Conservation (phyloP, 78 protist genomes). For the Ministeria vibrans region DNA sequence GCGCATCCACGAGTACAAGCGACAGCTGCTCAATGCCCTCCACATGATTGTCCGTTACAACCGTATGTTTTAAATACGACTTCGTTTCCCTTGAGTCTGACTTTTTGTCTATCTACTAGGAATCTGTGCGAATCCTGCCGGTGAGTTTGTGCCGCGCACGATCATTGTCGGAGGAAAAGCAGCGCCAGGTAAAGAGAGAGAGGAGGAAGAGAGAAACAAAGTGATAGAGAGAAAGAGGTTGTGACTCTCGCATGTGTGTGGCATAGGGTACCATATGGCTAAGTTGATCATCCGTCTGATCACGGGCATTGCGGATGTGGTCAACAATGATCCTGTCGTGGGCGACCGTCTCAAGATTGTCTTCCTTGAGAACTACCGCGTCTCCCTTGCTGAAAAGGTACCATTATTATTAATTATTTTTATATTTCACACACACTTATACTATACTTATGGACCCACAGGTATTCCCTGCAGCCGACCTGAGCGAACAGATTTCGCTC, state of each 20-base stretch:
- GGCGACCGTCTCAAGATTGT: constrained; percentile 71
- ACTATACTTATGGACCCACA: no score
- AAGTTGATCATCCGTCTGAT: constrained; percentile 86
- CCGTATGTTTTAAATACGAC: background rate
- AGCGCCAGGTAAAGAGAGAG: constrained; percentile 91
- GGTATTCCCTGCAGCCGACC: constrained; percentile 88
- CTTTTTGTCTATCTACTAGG: background rate
- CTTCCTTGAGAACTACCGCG: constrained; percentile 86
- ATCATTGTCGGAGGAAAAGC: constrained; percentile 90
- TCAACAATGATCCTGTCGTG: constrained; percentile 77
- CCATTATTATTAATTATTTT: no score
- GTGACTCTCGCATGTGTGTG: no score
- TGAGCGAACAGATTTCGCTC: constrained; percentile 87
- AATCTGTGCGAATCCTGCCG: constrained; percentile 27
- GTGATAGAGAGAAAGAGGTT: background rate
- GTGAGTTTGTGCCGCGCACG: constrained; percentile 58
- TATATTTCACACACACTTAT: no score
- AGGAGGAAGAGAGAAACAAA: no score
- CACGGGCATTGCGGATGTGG: constrained; percentile 66
- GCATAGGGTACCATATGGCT: constrained; percentile 88
- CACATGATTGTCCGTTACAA: constrained; percentile 22
- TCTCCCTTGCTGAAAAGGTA: constrained; percentile 87
- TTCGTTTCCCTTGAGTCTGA: background rate
- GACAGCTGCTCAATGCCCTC: constrained; percentile 83
- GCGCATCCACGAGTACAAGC: constrained; percentile 96